A percentile compares a stretch with the other conserved stretches of the same genome.
These are phyloP conservation scores for Rubus idaeus DNA, from an alignment of 306 rosid species.

Conservation along the genomic window DNA sequence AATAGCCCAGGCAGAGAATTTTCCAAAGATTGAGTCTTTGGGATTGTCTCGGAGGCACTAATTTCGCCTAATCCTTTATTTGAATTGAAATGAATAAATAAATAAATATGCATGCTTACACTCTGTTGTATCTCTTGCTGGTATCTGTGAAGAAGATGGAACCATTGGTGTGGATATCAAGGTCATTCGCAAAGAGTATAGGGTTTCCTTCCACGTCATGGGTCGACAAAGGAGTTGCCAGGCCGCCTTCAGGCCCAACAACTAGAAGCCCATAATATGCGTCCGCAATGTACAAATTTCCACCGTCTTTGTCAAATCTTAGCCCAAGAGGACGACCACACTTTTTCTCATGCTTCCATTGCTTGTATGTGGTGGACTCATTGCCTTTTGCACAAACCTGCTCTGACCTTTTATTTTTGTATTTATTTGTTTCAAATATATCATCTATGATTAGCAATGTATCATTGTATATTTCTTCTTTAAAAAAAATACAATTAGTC, in stretches of 20 bases:
- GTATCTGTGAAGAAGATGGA: slow-evolving; percentile 92
- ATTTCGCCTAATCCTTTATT: background rate
- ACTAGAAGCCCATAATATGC: slow-evolving; percentile 81
- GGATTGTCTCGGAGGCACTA: background rate
- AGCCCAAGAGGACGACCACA: slow-evolving; percentile 90
- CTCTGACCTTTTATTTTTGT: slow-evolving; percentile 58
- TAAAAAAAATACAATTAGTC: background rate
- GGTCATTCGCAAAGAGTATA: slow-evolving; percentile 89
- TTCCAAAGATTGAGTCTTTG: no score
- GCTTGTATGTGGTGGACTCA: slow-evolving; percentile 76
- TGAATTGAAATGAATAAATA: background rate
- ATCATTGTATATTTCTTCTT: background rate
- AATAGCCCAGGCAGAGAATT: background rate
- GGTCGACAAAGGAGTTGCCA: slow-evolving; percentile 66
- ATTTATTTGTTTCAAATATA: background rate
- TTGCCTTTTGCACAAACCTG: slow-evolving; percentile 63
- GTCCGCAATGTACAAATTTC: slow-evolving; percentile 79
- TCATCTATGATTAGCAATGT: background rate
- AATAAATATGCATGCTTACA: slow-evolving; percentile 33
- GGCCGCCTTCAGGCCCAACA: slow-evolving; percentile 82
- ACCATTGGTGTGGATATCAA: slow-evolving; percentile 80
- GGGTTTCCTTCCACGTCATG: slow-evolving; percentile 63
- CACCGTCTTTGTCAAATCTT: slow-evolving; percentile 67
- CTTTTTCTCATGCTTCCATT: slow-evolving; percentile 81
- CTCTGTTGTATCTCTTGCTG: slow-evolving; percentile 80